phyloP scores from a whole-genome alignment of 78 protist genomes.

The Dictyostelium intermedium region DNA sequence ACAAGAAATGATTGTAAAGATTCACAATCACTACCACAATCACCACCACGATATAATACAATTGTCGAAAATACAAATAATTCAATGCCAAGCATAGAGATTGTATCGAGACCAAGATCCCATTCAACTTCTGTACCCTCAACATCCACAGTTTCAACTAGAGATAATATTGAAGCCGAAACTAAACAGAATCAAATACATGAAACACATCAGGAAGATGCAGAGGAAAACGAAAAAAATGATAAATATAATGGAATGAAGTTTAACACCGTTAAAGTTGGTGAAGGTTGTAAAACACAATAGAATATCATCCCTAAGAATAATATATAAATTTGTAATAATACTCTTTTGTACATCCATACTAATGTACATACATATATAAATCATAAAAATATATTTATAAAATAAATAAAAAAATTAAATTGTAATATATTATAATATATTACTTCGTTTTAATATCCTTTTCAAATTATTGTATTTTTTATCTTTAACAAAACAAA shows the following conservation, averaged over 20 bases:
- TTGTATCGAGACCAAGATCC: not conserved
- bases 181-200: not conserved
- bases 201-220: not conserved
- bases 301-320: not conserved
- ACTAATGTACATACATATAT: too few species aligned
- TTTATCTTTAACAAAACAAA: too few species aligned
- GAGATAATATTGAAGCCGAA: not conserved
- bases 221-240: not conserved
- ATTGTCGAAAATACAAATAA: not conserved
- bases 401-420: too few species aligned
- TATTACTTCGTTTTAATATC: too few species aligned
- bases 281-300: constrained; percentile 11
- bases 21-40: not conserved
- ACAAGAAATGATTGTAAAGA: not conserved
- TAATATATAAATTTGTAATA: too few species aligned
- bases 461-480: too few species aligned
- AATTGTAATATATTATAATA: too few species aligned
- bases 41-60: not conserved
- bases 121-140: not conserved
- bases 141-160: not conserved
- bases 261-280: not conserved
- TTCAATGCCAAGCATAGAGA: not conserved
- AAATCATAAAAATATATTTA: too few species aligned
- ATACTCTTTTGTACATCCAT: too few species aligned
- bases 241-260: not conserved